Conservation (phyloP, 805 yeast species). For the Lipomyces japonicus region DNA sequence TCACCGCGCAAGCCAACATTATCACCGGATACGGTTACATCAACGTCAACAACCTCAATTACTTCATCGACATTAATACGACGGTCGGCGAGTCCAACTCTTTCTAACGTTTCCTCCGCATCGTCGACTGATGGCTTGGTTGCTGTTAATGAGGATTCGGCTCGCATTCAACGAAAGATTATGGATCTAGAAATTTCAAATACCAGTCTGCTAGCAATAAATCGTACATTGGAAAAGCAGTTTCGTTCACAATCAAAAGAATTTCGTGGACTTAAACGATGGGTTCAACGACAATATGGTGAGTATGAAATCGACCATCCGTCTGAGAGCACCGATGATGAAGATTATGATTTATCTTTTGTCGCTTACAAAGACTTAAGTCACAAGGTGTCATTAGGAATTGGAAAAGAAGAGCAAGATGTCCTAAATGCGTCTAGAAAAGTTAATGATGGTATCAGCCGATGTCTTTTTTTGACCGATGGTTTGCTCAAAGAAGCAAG, state of each 20-base stretch:
- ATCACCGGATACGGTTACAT: background rate
- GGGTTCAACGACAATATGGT: constrained; percentile 12
- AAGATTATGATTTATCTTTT: constrained; percentile 8
- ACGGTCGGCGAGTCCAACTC: background rate
- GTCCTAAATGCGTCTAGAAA: constrained; percentile 4
- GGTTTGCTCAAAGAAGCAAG: constrained; percentile 14
- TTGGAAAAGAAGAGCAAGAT: constrained; percentile 9
- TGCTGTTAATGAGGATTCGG: constrained; percentile 5
- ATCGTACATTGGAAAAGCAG: constrained; percentile 32
- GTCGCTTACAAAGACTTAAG: background rate
- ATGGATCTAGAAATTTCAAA: constrained; percentile 36
- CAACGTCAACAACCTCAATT: background rate
- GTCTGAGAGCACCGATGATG: background rate
- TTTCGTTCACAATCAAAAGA: constrained; percentile 31
- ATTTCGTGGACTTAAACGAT: constrained; percentile 22
- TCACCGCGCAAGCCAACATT: constrained; percentile 10
- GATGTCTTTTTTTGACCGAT: constrained; percentile 17
- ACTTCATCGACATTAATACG: background rate
- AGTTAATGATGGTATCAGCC: constrained; percentile 12
- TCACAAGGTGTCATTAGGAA: background rate
- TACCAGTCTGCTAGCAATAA: constrained; percentile 32
- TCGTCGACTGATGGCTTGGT: background rate
- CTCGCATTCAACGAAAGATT: constrained; percentile 31
- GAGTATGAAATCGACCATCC: background rate
- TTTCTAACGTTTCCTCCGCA: background rate